Evolutionary conservation across 345 rosid genomes (phyloP).

Genomic region (Rhodomyrtus tomentosa): DNA sequence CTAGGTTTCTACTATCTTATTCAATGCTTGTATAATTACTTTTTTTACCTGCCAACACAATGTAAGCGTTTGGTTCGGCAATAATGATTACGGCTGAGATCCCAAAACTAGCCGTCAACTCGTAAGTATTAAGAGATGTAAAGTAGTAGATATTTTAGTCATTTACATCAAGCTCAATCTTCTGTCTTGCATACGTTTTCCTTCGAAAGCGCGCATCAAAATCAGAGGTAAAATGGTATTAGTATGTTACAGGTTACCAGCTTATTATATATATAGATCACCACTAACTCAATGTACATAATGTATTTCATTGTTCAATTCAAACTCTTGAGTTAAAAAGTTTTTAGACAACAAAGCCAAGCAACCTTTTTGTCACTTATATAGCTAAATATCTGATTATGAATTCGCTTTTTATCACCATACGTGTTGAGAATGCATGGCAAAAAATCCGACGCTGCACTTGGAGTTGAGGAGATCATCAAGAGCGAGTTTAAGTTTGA

Average conservation of each 20-base stretch:
- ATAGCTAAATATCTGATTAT: not conserved
- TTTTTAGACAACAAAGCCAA: not conserved
- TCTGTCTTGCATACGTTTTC: not conserved
- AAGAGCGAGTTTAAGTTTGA: not conserved
- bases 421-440: not conserved
- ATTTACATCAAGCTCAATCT: not conserved
- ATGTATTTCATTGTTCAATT: not conserved
- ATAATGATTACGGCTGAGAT: not conserved
- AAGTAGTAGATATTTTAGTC: not conserved
- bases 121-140: not conserved
- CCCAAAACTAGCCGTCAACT: not conserved
- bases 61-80: not conserved
- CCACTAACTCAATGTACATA: too few species aligned
- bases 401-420: not conserved
- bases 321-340: not conserved
- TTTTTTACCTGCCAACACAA: accelerated
- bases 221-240: not conserved
- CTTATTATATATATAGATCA: too few species aligned
- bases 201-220: not conserved
- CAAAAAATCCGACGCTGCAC: too few species aligned
- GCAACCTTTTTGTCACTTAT: not conserved
- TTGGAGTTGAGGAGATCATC: not conserved
- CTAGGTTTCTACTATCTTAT: not conserved
- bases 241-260: too few species aligned
- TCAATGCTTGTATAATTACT: not conserved